Base-by-base conservation (phyloP, 2,329 filamentous ascomycete genomes). In the Sporothrix curviconia region DNA sequence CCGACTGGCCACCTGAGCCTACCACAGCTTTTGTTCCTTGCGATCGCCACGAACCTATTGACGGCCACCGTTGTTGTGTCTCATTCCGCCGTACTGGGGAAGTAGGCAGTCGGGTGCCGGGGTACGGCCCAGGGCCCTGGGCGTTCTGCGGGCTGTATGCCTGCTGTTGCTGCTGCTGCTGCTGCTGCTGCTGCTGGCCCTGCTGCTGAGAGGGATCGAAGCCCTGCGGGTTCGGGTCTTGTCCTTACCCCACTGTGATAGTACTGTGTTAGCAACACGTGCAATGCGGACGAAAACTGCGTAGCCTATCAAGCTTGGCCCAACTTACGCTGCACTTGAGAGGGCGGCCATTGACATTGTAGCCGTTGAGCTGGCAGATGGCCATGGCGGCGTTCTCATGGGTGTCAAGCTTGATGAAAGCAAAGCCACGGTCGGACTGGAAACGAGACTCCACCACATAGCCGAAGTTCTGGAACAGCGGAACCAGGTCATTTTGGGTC, bases 341-440 rank as follows among this genome's bases (percentile, higher is more conserved):
- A 55, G 94, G 94, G 64, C 94, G 86, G 54, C 94, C 94, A 68
- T 99, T 96, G 66, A 99, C 92, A 65, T 96, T 95, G 77, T 97
- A 99, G 32, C 92, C 92, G 67, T 92, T 97, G 68, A 99, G 81
- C 71, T 97, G 92, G 75, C 94, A 99, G 68, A 99, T 99, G 34
- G 92, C 91, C 88, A 96, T 96, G 56, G 94, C 92, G 3, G 94
- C 94, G 68, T 96, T 96, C 76, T 99, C 94, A 69, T 99, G 94
- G 7, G 86, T 88, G 71, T 99, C 94, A 92, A 99, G 96, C 80
- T 99, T 99, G 73, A 99, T 90, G 72, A 99, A 99, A 7, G 94
- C 91, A 71, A 99, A 99, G 14, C 94, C 94, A 65, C 94, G 89
- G 71, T 99, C 94, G 56, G 94, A 91, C 75, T 99, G 94, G 81